Evolutionary conservation across 768 basidiomycete genomes (phyloP).

Genomic region (Lentinula aciculospora): DNA sequence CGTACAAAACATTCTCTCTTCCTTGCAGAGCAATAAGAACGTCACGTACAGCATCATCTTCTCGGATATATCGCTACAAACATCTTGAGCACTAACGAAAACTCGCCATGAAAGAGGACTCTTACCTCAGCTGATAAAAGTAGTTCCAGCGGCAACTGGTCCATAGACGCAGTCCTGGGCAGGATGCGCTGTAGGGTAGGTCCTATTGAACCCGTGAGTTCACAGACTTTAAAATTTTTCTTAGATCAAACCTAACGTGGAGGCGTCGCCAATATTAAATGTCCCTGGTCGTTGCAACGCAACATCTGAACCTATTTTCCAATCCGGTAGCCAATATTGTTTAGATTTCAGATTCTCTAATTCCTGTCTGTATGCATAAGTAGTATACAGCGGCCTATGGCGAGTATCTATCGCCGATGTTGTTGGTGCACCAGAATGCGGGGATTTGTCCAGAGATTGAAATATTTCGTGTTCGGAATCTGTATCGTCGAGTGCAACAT

Average conservation of each 20-base stretch:
- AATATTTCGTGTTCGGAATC: slow-evolving; percentile 18
- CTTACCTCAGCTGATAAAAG: background rate
- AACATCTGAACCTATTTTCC: slow-evolving; percentile 29
- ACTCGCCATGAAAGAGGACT: background rate
- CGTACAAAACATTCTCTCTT: slow-evolving; percentile 51
- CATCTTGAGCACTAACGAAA: background rate
- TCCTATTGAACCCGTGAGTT: background rate
- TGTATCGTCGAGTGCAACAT: slow-evolving; percentile 37
- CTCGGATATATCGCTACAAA: slow-evolving; percentile 60
- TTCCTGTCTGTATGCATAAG: slow-evolving; percentile 41
- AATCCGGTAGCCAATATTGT: slow-evolving; percentile 75
- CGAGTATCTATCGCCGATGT: background rate
- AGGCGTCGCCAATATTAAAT: slow-evolving; percentile 67
- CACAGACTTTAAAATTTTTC: background rate
- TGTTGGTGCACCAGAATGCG: background rate
- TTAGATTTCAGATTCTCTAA: slow-evolving; percentile 57
- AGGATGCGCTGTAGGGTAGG: slow-evolving; percentile 11
- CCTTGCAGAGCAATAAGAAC: slow-evolving; percentile 75
- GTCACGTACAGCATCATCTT: slow-evolving; percentile 74
- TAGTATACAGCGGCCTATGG: slow-evolving; percentile 21
- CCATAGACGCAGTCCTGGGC: background rate
- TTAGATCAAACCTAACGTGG: slow-evolving; percentile 53
- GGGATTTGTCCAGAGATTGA: background rate
- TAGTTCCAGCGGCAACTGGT: background rate
- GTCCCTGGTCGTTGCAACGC: slow-evolving; percentile 16